phyloP scores from a whole-genome alignment of 306 rosid species.

The Astragalus glycyphyllos region DNA sequence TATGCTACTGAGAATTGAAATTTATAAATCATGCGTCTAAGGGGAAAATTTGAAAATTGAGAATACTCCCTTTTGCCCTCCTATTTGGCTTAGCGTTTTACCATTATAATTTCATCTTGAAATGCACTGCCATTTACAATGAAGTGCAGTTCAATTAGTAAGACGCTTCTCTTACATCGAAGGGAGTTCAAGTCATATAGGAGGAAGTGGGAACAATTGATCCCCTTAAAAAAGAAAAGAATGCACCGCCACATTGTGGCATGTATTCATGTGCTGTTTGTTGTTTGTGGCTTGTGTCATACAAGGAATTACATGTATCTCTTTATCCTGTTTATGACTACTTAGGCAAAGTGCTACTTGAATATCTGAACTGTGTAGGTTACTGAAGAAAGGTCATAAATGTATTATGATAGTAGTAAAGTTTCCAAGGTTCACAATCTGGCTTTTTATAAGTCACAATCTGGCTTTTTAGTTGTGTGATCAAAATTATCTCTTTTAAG shows the following conservation, averaged over 20 bases:
- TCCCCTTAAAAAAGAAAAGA: too few species aligned
- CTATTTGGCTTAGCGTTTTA: neutral
- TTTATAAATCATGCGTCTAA: neutral
- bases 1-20: neutral
- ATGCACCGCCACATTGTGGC: neutral
- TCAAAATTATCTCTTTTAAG: neutral
- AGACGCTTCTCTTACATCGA: too few species aligned
- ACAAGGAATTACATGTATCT: neutral
- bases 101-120: neutral
- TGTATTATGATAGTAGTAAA: neutral
- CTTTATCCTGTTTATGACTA: neutral
- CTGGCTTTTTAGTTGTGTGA: neutral
- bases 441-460: neutral
- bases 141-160: too few species aligned
- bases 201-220: too few species aligned
- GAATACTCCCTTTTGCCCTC: neutral
- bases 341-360: neutral
- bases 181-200: too few species aligned
- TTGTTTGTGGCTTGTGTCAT: neutral
- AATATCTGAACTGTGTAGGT: constrained; percentile 19
- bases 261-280: constrained; percentile 7
- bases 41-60: neutral
- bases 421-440: constrained; percentile 6
- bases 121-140: neutral
- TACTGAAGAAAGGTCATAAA: neutral